Base-by-base conservation (phyloP, 2,329 filamentous ascomycete species). In the Didymosphaeria variabile region DNA sequence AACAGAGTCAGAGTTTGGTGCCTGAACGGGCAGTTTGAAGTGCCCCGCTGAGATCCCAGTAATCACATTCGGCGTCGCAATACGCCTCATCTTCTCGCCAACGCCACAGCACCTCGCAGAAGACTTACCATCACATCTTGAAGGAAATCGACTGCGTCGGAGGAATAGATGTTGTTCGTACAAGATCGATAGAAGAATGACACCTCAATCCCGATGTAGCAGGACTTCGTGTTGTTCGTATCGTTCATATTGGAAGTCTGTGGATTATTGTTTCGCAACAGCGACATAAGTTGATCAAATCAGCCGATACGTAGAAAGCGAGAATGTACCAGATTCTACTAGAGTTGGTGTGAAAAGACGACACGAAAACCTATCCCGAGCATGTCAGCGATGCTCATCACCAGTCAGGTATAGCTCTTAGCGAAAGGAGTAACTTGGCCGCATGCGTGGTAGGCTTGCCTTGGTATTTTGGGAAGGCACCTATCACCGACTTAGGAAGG, bases 11-110 rank as follows among this genome's bases (percentile, higher is more conserved):
- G 2, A 29, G 1, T 2, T 29, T 2, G 2, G 26, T 29, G 26
- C 26, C 26, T 29, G 26, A 29, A 29, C 26, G 2, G 26, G 26
- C 26, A 29, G 26, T 29, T 29, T 2, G 4, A 29, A 29, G 1
- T 29, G 26, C 10, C 60, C 65, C 2, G 47, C 19, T 6, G 62
- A 60, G 34, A 64, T 57, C 15, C 60, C 59, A 4, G 59, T 53
- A 26, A 69, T 55, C 34, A 55, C 58, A 32, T 64, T 55, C 56
- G 38, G 38, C 8, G 60, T 62, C 17, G 62, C 67, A 21, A 68
- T 57, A 53, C 62, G 51, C 46, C 40, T 50, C 31, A 69, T 47
- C 23, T 66, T 51, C 26, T 47, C 56, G 36, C 62, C 34, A 68
- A 31, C 1, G 53, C 63, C 17, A 61, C 61, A n/a, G 67, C 60